Base-by-base conservation (phyloP, 176 grass and related monocot genomes). In the barley (Hordeum vulgare) region DNA sequence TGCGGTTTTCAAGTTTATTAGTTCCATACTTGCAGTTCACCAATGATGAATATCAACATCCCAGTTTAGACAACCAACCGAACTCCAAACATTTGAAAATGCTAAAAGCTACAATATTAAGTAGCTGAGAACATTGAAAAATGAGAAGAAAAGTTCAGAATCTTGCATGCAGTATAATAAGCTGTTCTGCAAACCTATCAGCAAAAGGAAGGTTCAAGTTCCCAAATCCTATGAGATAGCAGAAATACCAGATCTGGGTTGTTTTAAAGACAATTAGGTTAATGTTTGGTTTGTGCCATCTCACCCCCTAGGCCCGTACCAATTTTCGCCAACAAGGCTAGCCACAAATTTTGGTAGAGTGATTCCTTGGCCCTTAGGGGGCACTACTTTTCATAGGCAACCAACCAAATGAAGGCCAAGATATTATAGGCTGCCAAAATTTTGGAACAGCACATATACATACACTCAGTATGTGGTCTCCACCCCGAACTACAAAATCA, bases 281-380 rank as follows among this genome's bases (percentile, higher is more conserved):
- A 56, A 56, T 56, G 53, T 21, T 56, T 56, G 20, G 53, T 56
- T 56, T 56, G 53, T 21, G 53, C 18, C 53, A 56, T 56, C 1
- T 56, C 53, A 56, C 0, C 8, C 20, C 53, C 53, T 56, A n/a
- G n/a, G n/a, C n/a, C n/a, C n/a, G n/a, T n/a, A 56, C 53, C 53
- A 56, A 21, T 56, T 56, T 56, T 56, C 18, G 2, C 20, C 53
- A 56, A 56, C 7, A 56, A 21, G 6, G 47, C 47, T 51, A 7
- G 47, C 6, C 96, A 27, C 96, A 98, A 90, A 91, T 93, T 31
- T 31, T 31, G 29, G 29, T 2, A 31, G 2, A 20, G 49, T 18
- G 17, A 53, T 53, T 53, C 49, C 49, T 53, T 53, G 49, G 49
- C 49, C 49, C 17, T 53, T 53, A 18, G 7, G 51, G 3, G 51